Evolutionary conservation across 108 stramenopile genomes (phyloP), one percentile per base, ranked within the genome.

Genomic region (Cyclostephanos tholiformis): DNA sequence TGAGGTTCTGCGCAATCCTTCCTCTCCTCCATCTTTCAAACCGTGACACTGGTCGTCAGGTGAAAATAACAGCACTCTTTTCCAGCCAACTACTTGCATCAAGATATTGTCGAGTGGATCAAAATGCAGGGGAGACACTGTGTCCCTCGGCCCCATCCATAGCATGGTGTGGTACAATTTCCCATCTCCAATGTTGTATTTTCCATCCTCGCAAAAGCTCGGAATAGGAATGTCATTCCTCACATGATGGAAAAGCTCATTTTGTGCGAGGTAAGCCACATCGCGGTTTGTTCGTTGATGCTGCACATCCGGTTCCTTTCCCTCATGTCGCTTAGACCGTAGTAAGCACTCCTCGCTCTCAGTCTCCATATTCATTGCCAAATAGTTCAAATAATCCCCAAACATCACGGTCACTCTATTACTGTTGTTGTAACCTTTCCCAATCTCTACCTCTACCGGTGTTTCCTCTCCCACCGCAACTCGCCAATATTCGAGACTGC

Each of bases 81-180:
- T 94, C 46, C 76, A 71, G 0, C 93, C 93, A 22, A 87, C 85
- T 29, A 84, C 56, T 73, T 94, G 93, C 70, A 94, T 81, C 44
- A 94, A 60, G 3, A 87, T 58, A 75, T 94, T 94, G 60, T 91
- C 87, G n/a, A 94, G 76, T 30, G 93, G 90, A 84, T 94, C 93
- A 63, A 70, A 87, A 67, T 94, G 93, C 44, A 94, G 66, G 0
- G 93, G 93, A 41, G 90, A 91, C 2, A 87, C 66, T 30, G 84
- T 85, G 13, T 82, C 70, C 2, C 79, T 60, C 22, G 93, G 93
- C 25, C 93, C 93, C 71, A 94, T 67, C 93, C 93, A 91, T 52
- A 87, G 20, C 90, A 91, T 91, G 29, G 72, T 78, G 44, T 77
- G 82, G 61, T 94, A 94, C 23, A 88, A 58, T 43, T 80, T 79